These are phyloP conservation scores for Canavalia ensiformis DNA, from an alignment of 306 rosid species.

Conservation along the genomic window DNA sequence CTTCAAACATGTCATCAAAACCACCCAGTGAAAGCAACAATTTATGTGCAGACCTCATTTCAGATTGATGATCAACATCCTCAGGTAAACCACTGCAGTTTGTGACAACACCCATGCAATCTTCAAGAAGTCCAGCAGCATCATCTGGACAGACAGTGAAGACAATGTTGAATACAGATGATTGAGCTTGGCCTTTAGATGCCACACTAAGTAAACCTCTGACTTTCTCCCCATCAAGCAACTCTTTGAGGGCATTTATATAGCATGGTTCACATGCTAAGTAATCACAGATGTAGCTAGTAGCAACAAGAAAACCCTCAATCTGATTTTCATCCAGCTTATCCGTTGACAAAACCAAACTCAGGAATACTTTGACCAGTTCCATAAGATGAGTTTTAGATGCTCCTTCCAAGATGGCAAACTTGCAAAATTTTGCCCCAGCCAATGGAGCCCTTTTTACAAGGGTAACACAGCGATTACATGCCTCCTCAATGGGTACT, in stretches of 20 bases:
- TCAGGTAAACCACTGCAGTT: conserved; percentile 79
- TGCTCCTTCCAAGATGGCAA: conserved; percentile 72
- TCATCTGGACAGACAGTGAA: conserved; percentile 71
- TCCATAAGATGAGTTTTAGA: conserved; percentile 74
- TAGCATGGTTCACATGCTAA: conserved; percentile 62
- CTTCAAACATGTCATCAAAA: conserved; percentile 78
- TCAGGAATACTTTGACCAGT: conserved; percentile 67
- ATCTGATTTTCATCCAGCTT: conserved; percentile 59
- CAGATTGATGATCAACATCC: conserved; percentile 74
- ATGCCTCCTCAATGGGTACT: conserved; percentile 78
- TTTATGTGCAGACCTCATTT: conserved; percentile 88
- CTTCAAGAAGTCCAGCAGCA: conserved; percentile 67
- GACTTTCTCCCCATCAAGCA: conserved; percentile 69
- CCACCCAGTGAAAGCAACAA: conserved; percentile 74
- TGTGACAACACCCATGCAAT: conserved; percentile 68
- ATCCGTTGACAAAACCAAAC: conserved; percentile 65
- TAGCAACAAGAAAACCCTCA: conserved; percentile 85
- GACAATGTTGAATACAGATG: conserved; percentile 75
- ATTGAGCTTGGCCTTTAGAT: conserved; percentile 68
- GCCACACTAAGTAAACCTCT: conserved; percentile 66
- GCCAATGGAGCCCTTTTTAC: conserved; percentile 84
- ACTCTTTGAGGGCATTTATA: conserved; percentile 65
- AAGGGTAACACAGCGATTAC: conserved; percentile 87
- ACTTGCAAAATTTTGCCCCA: conserved; percentile 91
- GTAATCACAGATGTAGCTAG: conserved; percentile 65